These are phyloP conservation scores for Casaregolazyma lundiana DNA, from an alignment of 1,139 yeast genomes.

Conservation along the genomic window DNA sequence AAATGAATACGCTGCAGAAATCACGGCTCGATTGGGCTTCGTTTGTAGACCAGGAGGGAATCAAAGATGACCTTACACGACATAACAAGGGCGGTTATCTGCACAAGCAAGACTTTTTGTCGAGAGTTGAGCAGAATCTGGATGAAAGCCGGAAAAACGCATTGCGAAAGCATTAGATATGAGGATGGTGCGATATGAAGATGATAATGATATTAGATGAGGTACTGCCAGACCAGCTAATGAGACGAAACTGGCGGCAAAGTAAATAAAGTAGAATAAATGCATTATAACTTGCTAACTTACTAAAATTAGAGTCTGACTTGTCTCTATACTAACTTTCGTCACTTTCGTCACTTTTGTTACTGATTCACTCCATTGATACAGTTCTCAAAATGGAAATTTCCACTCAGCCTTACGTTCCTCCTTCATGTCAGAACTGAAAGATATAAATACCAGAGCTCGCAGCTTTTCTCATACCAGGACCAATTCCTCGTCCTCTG, in stretches of 20 bases:
- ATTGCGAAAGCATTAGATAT: conserved; percentile 43
- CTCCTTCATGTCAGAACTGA: conserved; percentile 4
- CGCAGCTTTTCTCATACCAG: conserved; percentile 28
- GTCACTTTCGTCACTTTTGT: no score
- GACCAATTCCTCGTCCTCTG: conserved; percentile 30
- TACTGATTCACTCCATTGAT: no score
- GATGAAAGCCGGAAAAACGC: conserved; percentile 62
- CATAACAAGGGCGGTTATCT: conserved; percentile 79
- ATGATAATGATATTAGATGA: no score
- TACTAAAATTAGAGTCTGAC: no score
- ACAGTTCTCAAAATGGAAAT: no score
- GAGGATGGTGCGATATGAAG: no score
- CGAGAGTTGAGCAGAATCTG: conserved; percentile 63
- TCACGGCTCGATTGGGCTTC: conserved; percentile 94
- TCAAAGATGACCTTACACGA: conserved; percentile 71
- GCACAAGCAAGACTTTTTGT: conserved; percentile 86
- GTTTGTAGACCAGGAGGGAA: conserved; percentile 82
- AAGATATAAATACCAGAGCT: conserved; percentile 10
- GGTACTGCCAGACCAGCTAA: no score
- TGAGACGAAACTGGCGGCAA: no score
- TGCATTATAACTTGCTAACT: no score
- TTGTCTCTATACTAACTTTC: no score
- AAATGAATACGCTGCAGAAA: conserved; percentile 86
- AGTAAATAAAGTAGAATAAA: no score
- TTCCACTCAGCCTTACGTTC: no score